Evolutionary conservation across 2,329 filamentous ascomycete species (phyloP), one percentile per base, ranked within the genome.

Genomic region (Phaeosphaeriaceae sp.): DNA sequence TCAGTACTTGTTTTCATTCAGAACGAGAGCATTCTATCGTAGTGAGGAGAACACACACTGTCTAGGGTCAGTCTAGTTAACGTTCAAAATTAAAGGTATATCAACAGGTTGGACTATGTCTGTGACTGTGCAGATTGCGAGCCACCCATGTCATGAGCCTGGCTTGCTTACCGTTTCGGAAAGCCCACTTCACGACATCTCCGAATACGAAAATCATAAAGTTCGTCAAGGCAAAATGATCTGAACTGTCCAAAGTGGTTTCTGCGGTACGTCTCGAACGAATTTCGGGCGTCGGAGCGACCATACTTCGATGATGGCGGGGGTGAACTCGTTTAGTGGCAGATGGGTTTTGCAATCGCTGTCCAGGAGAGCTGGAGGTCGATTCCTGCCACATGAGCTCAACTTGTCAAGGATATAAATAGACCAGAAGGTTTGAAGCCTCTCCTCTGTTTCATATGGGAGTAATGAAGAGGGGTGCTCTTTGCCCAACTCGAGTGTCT

Each of bases 361-460:
- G 54, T 79, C 77, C 1, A 69, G 60, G 35, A 80, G 68, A 4
- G 75, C 72, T 2, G 74, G 68, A 1, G 78, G 76, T 19, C 77
- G 67, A 35, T 70, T 67, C 7, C 73, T 70, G 2, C 73, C 77
- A 56, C 77, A 79, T 15, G 76, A 78, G 6, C 77, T 69, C 4
- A 80, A 65, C 32, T 71, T 72, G 55, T 80, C 78, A 1, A 79
- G 63, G 7, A 80, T 66, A 54, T 79, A 80, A 21, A 80, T 66
- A 3, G 78, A 80, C 78, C 78, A 80, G 49, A 79, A 80, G 0
- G 74, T 69, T 11, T 72, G 61, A 5, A 77, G 63, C n/a, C 74
- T 66, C 55, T 79, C 77, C 54, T 78, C 77, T 8, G 48, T 26
- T 50, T 49, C 68, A 63, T 23, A 77, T 69, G 5, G n/a, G 0